Evolutionary conservation across 768 basidiomycete genomes (phyloP), one percentile per base, ranked within the genome.

Genomic region (Pleurotus tuber-regium): DNA sequence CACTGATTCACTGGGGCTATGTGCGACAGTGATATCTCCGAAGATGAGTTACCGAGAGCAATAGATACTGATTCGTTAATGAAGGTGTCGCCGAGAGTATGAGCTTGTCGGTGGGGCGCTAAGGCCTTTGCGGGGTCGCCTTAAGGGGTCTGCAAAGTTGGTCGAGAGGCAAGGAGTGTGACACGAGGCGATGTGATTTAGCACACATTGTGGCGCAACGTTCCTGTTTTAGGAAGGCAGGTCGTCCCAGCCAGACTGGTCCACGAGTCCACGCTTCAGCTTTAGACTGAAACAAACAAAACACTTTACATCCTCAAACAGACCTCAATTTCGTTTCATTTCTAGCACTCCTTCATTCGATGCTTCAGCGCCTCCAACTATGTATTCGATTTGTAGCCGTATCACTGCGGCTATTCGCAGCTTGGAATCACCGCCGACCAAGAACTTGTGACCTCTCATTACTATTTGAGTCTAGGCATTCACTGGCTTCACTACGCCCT

Each of bases 11-110:
- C 24, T 28, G 31, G 16, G 31, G 46, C 10, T 21, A n/a, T 19
- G 14, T 14, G 12, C 16, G 30, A 11, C 4, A 7, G 18, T 48
- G 46, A 48, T 48, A 33, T n/a, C 46, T 36, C 46, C 46, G 46
- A 24, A 21, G 31, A 10, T 10, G 46, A 35, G n/a, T 14, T n/a
- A 31, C 23, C 30, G 46, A 33, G 14, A 30, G 30, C 11, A n/a
- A 47, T 33, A 31, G 30, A 21, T 21, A 16, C n/a, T 18, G 59
- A 58, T 50, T 63, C 60, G 62, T 58, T 19, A 46, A 33, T 9
- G 41, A 42, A 43, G 24, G 30, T 48, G 46, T 48, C 46, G 46
- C 46, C 11, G 18, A 11, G 31, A 24, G 14, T 8, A 8, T 31
- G 23, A 31, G 31, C 28, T 8, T 12, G 30, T 33, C 14, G 46